Percentiles rank a stretch among this genome's conserved stretches.
Conservation (phyloP, 495 filamentous ascomycete species). For the Lindgomyces ingoldianus region DNA sequence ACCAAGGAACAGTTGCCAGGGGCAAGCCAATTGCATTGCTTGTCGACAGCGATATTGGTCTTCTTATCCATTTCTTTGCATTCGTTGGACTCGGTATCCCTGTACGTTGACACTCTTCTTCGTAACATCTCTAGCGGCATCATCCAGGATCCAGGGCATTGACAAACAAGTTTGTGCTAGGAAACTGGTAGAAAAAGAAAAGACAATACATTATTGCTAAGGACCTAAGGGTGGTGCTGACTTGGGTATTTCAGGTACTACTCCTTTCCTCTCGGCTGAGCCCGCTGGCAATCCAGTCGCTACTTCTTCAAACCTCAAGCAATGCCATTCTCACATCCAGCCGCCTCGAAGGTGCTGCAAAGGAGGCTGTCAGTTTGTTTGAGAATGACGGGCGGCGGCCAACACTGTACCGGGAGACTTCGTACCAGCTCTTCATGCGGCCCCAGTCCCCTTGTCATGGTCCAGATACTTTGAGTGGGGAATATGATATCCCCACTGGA, state of each 20-base stretch:
- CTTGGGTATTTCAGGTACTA: slow-evolving; percentile 29
- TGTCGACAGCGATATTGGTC: slow-evolving; percentile 44
- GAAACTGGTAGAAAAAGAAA: too few species aligned
- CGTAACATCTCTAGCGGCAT: too few species aligned
- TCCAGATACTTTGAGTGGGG: too few species aligned
- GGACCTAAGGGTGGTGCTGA: too few species aligned
- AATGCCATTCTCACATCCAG: neutral
- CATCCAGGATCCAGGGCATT: neutral
- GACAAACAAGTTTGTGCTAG: too few species aligned
- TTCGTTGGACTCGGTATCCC: slow-evolving; percentile 41
- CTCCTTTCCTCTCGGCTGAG: slow-evolving; percentile 43
- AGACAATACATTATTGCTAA: too few species aligned
- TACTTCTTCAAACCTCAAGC: neutral
- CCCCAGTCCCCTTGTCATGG: too few species aligned
- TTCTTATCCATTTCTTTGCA: slow-evolving; percentile 41
- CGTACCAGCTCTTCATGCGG: neutral
- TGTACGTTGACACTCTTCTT: slow-evolving; percentile 11
- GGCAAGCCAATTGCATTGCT: slow-evolving; percentile 40
- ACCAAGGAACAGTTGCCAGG: neutral
- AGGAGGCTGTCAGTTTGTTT: neutral
- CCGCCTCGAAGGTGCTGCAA: neutral
- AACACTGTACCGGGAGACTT: neutral
- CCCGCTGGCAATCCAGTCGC: neutral
- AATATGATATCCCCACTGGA: too few species aligned
- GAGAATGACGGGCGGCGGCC: neutral